Conservation (phyloP, 257 asterid species). For the Lantana camara region DNA sequence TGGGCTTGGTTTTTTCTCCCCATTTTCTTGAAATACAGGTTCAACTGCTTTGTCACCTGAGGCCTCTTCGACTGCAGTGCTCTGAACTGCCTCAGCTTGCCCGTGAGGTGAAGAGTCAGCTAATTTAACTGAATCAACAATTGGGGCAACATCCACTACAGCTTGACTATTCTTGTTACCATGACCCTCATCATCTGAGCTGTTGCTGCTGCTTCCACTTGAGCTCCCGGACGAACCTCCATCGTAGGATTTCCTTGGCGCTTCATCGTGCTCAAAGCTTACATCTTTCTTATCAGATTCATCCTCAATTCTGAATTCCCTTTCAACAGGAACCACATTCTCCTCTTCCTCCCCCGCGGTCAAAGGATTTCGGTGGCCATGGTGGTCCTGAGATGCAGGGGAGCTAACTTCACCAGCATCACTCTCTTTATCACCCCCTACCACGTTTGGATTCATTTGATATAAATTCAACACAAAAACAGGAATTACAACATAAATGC, state of each 20-base stretch:
- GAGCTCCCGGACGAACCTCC: conserved; percentile 45
- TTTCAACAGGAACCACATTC: conserved; percentile 24
- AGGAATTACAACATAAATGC: not conserved
- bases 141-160: conserved; percentile 28
- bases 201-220: conserved; percentile 34
- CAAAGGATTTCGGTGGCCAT: conserved; percentile 18
- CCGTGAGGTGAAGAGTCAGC: too few relatives aligned
- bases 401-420: conserved; percentile 44
- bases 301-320: conserved; percentile 30
- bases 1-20: conserved; percentile 23
- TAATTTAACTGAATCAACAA: conserved; percentile 18
- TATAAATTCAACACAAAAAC: conserved; percentile 21
- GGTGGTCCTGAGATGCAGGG: conserved; percentile 37
- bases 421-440: conserved; percentile 37
- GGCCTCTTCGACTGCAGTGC: conserved; percentile 8
- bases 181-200: conserved; percentile 51
- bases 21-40: conserved; percentile 30
- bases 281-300: conserved; percentile 29
- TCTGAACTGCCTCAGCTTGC: too few relatives aligned
- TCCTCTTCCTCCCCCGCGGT: conserved; percentile 35
- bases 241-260: conserved; percentile 30
- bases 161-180: conserved; percentile 27
- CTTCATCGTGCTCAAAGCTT: conserved; percentile 35
- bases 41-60: conserved; percentile 24
- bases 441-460: conserved; percentile 25